Evolutionary conservation across 441 rosid genomes (phyloP), one percentile per base, ranked within the genome.

Genomic region (Eruca vesicaria): DNA sequence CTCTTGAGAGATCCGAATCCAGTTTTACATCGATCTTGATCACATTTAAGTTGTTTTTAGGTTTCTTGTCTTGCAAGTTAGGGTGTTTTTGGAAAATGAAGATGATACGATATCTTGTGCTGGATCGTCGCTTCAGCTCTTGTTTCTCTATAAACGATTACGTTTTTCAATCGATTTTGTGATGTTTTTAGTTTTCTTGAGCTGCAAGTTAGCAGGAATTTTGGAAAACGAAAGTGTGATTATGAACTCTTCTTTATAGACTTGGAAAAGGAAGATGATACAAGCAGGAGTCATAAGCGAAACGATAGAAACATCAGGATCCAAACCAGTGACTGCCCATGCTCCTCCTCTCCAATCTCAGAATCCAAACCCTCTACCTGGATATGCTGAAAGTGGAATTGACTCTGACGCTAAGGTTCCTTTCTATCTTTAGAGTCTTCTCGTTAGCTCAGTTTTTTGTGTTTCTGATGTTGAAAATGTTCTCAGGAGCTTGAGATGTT

Each of bases 181-280:
- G 26, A 23, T 23, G 26, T 23, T 23, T n/a, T 23, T 23, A 23
- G 26, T 23, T 23, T 23, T 23, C 26, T 23, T 23, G 26, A 23
- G 26, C 26, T 23, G 26, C 26, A 23, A 23, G 26, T 23, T 23
- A 23, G 26, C 26, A 23, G 26, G 26, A 23, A 1, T 23, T 23
- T n/a, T n/a, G n/a, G n/a, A n/a, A n/a, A n/a, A 36, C 12, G 62
- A 63, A 50, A 50, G 36, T 63, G 36, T 63, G 38, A 63, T 10
- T 7, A 18, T 20, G 2, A 7, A 29, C 9, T 41, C 18, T 7
- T 48, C 15, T 48, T 5, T 60, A 61, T 14, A 75, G 73, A 52
- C 0, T 31, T 75, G 74, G 74, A 14, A 9, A 61, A 61, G 9
- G 64, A 75, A 75, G 74, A 68, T 75, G 74, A 36, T 28, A 52